Evolutionary conservation across 2,329 filamentous ascomycete species (phyloP), one percentile per base, ranked within the genome.

Genomic region (Stachybotrys chlorohalonatus): DNA sequence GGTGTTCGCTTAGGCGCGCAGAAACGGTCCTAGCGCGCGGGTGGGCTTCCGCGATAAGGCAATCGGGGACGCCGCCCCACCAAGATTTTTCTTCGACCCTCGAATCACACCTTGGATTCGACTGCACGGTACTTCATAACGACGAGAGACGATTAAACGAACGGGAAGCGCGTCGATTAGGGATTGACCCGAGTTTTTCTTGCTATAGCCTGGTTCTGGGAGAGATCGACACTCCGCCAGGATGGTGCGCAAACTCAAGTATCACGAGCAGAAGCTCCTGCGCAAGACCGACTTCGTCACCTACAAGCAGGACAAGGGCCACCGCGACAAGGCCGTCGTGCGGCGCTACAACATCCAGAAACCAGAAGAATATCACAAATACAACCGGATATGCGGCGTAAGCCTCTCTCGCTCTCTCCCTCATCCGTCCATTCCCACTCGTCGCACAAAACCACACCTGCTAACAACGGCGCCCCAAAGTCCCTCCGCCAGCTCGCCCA

Each of bases 201-300:
- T 24, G 24, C 24, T 24, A 42, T 42, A 42, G 36, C 36, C 36
- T 9, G 36, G 8, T 13, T 13, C 8, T 9, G 2, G 36, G 6
- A 42, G 36, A 5, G 9, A 9, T 13, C 9, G 46, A 47, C 46
- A 47, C 17, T 47, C 31, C 54, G 39, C 55, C 68, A 80, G 62
- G 30, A 97, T 97, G 94, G 90, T 95, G 63, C 87, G 94, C 64
- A 91, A 95, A 78, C 84, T 99, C 68, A 97, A 96, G 75, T 84
- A 95, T 74, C 93, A 96, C 75, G 94, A 99, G 84, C 85, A 94
- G 70, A 95, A 94, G 81, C 87, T 97, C 68, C 83, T 97, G 65
- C 93, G 93, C 69, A 83, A 82, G 72, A 91, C 94, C 73, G 92
- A 99, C 75, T 95, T 99, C 74, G 86, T 92, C 70, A 94, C 87